Evolutionary conservation across 1,284 basidiomycete species (phyloP), one percentile per base, ranked within the genome.

Genomic region (Mycocalia duriaeana): DNA sequence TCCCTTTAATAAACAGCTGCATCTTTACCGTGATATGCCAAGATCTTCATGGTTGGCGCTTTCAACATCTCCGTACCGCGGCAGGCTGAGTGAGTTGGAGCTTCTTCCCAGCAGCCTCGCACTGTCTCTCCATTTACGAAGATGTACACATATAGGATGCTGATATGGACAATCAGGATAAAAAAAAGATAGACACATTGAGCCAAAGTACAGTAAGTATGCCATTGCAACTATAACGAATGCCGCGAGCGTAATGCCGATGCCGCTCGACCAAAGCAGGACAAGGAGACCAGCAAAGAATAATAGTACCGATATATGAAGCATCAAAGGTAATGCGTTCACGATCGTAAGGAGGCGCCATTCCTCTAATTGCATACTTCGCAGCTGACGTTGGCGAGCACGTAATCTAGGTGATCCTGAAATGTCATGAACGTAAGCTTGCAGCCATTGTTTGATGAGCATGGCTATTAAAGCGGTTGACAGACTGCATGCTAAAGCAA

Each of bases 391-490:
- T 43, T 62, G 60, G n/a, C 66, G 63, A 4, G 68, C 67, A 18
- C 67, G 62, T 20, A 65, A 55, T 25, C 61, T 59, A 2, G 68
- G 63, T 3, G 65, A 63, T 3, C 66, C 65, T 6, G 64, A 66
- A 4, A 59, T 53, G 40, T 59, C 55, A 3, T 62, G 50, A 2
- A 56, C 53, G 39, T 69, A 71, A 24, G 60, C 59, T 40, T 71
- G 65, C 5, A 73, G 56, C 73, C 73, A 75, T 54, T 73, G 72
- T 45, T 73, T 73, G 7, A 65, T 67, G 1, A 74, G 62, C 66
- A 73, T 71, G 14, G 70, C 66, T 39, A 71, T 58, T 4, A 73
- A 55, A 4, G 72, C 71, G 8, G 68, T 64, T 5, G 67, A 66
- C 16, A 74, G 62, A 45, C 66, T 69, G 50, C 62, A 68, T 3